Conservation (phyloP, 768 basidiomycete genomes). For the Hortiboletus campestris region DNA sequence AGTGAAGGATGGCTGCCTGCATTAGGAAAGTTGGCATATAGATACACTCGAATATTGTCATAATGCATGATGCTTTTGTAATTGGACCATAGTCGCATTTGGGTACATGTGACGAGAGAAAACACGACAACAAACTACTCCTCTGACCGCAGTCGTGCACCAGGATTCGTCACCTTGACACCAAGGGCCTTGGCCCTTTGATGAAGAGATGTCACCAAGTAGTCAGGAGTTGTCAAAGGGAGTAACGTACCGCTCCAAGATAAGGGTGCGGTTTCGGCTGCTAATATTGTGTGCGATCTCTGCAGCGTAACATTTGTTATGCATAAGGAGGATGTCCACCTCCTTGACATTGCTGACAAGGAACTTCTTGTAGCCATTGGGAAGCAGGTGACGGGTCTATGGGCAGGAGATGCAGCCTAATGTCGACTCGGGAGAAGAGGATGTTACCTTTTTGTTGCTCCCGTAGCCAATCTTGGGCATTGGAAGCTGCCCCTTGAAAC, state of each 20-base stretch:
- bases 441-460: constrained; percentile 74
- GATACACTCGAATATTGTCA: constrained; percentile 1
- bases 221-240: neutral
- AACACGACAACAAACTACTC: constrained; percentile 56
- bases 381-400: constrained; percentile 91
- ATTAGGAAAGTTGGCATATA: constrained; percentile 24
- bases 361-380: constrained; percentile 95
- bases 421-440: neutral
- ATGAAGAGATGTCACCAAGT: constrained; percentile 8
- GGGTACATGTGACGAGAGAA: constrained; percentile 42
- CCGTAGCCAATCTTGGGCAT: constrained; percentile 94
- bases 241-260: constrained; percentile 74
- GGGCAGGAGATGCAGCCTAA: constrained; percentile 3
- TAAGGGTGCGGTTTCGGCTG: constrained; percentile 89
- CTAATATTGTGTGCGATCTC: constrained; percentile 97
- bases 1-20: constrained; percentile 17
- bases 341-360: constrained; percentile 92
- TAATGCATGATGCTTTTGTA: constrained; percentile 14
- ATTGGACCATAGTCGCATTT: constrained; percentile 47
- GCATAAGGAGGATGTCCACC: constrained; percentile 94
- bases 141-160: constrained; percentile 92
- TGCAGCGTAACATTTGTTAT: constrained; percentile 94
- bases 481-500: constrained; percentile 92
- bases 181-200: constrained; percentile 78
- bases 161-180: constrained; percentile 92